Base-by-base conservation (phyloP, 1,139 yeast genomes). In the Saccharomyces hybrid region DNA sequence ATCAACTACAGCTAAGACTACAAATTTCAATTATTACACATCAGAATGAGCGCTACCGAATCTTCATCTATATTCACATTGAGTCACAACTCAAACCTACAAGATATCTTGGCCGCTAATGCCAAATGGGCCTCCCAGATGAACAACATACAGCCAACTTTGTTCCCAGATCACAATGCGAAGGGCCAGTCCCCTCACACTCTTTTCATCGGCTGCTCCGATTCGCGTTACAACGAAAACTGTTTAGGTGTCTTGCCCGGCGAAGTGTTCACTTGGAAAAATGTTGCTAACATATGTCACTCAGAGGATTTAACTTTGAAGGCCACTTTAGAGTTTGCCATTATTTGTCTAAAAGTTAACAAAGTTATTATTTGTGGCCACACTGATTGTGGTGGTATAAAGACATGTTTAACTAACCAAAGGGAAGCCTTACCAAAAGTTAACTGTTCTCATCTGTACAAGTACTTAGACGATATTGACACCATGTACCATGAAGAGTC, bases 321-420 rank as follows among this genome's bases (percentile, higher is more conserved):
- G 69, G 88, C 96, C 1, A 93, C 90, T 2, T 76, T 93, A 48
- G 97, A 93, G 69, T 89, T 90, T 65, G 96, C 97, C 2, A 82
- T 93, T 59, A 93, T 89, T 64, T 91, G 86, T 20, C 77, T 93
- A 59, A 85, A 88, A 67, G 96, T 95, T 41, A 79, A 78, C 61
- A 89, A 88, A 66, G 83, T 93, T 56, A 79, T 93, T 55, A 88
- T 93, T 8, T 90, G 97, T 71, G 99, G 99, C n/a, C 99, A 93
- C 74, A 88, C 96, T 38, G 96, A 90, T 71, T 93, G 99, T 76
- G 98, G 98, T 51, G 99, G 98, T 32, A 83, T 90, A 56, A 85
- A 91, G 84, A 93, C 96, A 26, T 85, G 95, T 16, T 73, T 93
- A 56, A 79, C 85, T 5, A 78, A 82, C 57, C 82, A 84, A 50